phyloP scores from a whole-genome alignment of 768 basidiomycete species.

The Thelephora aurantiotincta region DNA sequence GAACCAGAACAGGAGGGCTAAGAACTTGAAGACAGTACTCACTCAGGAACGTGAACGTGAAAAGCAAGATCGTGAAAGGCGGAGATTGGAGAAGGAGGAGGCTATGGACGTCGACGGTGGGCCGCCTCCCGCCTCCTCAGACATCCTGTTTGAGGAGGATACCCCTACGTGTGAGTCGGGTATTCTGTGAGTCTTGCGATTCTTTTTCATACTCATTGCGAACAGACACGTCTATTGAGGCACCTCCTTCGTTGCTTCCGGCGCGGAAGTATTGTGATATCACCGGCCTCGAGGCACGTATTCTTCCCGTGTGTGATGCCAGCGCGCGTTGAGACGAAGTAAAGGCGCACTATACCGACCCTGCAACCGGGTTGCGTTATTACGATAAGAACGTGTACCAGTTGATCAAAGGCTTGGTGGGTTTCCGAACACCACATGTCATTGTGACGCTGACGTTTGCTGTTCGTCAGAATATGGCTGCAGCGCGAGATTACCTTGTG shows the following conservation, averaged over 20 bases:
- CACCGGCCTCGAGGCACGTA: conserved; percentile 60
- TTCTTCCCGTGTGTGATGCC: not conserved
- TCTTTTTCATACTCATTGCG: not conserved
- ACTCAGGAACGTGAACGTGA: conserved; percentile 71
- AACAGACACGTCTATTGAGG: conserved; percentile 68
- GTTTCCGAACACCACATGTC: conserved; percentile 6
- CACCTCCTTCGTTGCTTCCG: conserved; percentile 70
- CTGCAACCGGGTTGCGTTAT: conserved; percentile 64
- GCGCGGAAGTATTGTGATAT: conserved; percentile 75
- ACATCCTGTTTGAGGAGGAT: conserved; percentile 34
- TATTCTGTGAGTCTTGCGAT: not conserved
- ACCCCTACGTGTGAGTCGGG: conserved; percentile 48
- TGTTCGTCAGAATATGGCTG: conserved; percentile 40
- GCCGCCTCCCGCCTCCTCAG: conserved; percentile 2
- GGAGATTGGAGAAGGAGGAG: conserved; percentile 35
- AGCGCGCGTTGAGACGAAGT: not conserved
- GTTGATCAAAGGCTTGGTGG: conserved; percentile 58
- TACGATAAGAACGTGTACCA: conserved; percentile 85
- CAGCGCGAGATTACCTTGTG: conserved; percentile 65
- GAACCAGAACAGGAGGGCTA: conserved; percentile 58
- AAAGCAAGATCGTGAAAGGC: conserved; percentile 46
- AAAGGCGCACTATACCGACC: conserved; percentile 76
- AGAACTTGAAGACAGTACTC: conserved; percentile 69
- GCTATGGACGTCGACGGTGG: conserved; percentile 47
- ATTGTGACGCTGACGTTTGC: not conserved